Percentiles rank a stretch among this genome's conserved stretches.
phyloP scores from a whole-genome alignment of 805 yeast species.

The Priceomyces carsonii region DNA sequence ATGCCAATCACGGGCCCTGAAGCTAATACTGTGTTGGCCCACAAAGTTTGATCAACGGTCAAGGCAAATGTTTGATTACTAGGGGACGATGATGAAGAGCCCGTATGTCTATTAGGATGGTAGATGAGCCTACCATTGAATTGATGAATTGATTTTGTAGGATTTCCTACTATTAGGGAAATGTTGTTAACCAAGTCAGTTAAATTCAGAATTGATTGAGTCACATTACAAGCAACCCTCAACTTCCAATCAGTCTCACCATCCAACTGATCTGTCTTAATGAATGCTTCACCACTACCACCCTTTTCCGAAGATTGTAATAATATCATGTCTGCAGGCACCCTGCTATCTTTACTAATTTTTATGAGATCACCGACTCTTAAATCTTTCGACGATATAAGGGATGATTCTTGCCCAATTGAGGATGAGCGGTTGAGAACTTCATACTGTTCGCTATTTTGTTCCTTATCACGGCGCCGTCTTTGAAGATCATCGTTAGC shows the following conservation, averaged over 20 bases:
- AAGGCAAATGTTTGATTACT: slow-evolving; percentile 59
- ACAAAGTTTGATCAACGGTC: slow-evolving; percentile 85
- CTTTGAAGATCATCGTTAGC: slow-evolving; percentile 93
- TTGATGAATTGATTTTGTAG: slow-evolving; percentile 78
- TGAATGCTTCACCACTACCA: slow-evolving; percentile 80
- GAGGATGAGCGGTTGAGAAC: slow-evolving; percentile 45
- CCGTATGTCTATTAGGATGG: slow-evolving; percentile 32
- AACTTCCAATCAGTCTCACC: slow-evolving; percentile 99
- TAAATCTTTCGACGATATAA: slow-evolving; percentile 56
- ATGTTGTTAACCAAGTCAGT: slow-evolving; percentile 51
- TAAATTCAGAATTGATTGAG: slow-evolving; percentile 58
- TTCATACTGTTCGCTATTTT: slow-evolving; percentile 80
- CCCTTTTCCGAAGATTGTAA: slow-evolving; percentile 74
- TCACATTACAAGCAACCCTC: slow-evolving; percentile 70
- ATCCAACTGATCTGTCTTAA: slow-evolving; percentile 95
- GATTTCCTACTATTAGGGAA: slow-evolving; percentile 69
- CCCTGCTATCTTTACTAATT: slow-evolving; percentile 76
- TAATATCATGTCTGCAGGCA: slow-evolving; percentile 91
- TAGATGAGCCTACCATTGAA: slow-evolving; percentile 74
- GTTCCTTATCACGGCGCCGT: slow-evolving; percentile 85
- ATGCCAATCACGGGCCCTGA: slow-evolving; percentile 91
- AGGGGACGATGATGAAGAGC: slow-evolving; percentile 16
- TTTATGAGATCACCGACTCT: slow-evolving; percentile 85
- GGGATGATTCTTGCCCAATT: slow-evolving; percentile 24
- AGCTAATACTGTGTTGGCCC: slow-evolving; percentile 98